Conservation (phyloP, 257 asterid species). For the Solanum infundibuliforme region DNA sequence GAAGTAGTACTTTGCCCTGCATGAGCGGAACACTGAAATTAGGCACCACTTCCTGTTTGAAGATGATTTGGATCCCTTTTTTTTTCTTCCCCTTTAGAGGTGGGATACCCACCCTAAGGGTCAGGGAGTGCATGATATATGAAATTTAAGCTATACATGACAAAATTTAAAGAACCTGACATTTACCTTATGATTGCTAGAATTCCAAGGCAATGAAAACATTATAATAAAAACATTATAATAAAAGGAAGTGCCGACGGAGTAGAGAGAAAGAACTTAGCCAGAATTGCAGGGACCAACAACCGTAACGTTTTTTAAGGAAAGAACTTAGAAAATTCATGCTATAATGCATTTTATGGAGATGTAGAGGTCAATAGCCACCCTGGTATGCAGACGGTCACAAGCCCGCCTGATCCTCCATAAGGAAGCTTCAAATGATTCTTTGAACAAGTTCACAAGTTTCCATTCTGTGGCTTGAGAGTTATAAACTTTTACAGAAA, state of each 20-base stretch:
- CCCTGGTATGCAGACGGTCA: background rate
- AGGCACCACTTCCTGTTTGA: background rate
- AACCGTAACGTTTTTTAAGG: background rate
- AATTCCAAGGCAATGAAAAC: background rate
- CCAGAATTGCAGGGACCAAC: background rate
- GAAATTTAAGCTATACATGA: background rate
- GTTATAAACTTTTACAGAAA: background rate
- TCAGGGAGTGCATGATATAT: background rate
- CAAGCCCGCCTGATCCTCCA: background rate
- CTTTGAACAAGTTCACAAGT: background rate
- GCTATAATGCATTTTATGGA: background rate
- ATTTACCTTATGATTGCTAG: background rate
- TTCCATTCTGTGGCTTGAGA: background rate
- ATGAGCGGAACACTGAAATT: background rate
- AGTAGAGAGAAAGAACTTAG: background rate
- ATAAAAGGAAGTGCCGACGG: background rate
- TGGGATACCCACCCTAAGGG: background rate
- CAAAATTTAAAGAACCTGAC: background rate
- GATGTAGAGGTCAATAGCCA: background rate
- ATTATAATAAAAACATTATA: background rate
- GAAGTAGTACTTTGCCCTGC: conserved; percentile 44
- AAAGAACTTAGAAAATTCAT: background rate
- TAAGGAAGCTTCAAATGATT: background rate
- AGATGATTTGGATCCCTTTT: background rate
- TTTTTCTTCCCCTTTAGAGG: background rate